Evolutionary conservation across 2,329 filamentous ascomycete species (phyloP), one percentile per base, ranked within the genome.

Genomic region (Parascedosporium putredinis): DNA sequence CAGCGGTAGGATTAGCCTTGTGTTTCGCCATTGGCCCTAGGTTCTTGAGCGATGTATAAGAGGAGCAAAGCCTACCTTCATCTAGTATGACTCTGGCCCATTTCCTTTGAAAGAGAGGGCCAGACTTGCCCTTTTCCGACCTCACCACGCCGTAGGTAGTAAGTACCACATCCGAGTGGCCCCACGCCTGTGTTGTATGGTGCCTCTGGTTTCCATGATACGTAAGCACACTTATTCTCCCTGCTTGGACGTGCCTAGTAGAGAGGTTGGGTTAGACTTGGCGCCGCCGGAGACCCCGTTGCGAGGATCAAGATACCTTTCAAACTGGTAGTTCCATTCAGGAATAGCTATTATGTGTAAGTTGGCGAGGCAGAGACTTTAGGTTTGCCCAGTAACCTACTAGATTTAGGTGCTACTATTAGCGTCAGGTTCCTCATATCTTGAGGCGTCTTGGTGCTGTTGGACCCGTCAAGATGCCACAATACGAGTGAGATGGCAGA

Each of bases 81-180:
- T 74, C 67, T 0, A 74, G 60, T 1, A 73, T 63, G 1, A 72
- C 54, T 7, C 67, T 59, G 51, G 63, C 70, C 70, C 70, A 75
- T 5, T 55, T 54, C 3, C 71, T 57, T 8, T 60, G 58, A 46
- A 66, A 59, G 3, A 73, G 55, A 16, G 53, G 25, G 43, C 44
- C 44, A 18, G 5, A 8, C 24, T 14, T 10, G 24, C 24, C 6
- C 5, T 45, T 6, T 9, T 45, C 44, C n/a, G 44, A 45, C 16
- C 24, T 45, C 14, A 45, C 24, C 20, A 25, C 31, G 24, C 31
- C 44, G 25, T 45, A 45, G 10, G 44, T 45, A 3, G 44, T 45
- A 16, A 45, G 23, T 7, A 45, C 16, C 16, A 45, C 44, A 45
- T 45, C 44, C 6, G 44, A 23, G 14, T 45, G 18, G 23, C 31